Evolutionary conservation across 1,284 basidiomycete species (phyloP), one percentile per base, ranked within the genome.

Genomic region (Cryptococcus floricola): DNA sequence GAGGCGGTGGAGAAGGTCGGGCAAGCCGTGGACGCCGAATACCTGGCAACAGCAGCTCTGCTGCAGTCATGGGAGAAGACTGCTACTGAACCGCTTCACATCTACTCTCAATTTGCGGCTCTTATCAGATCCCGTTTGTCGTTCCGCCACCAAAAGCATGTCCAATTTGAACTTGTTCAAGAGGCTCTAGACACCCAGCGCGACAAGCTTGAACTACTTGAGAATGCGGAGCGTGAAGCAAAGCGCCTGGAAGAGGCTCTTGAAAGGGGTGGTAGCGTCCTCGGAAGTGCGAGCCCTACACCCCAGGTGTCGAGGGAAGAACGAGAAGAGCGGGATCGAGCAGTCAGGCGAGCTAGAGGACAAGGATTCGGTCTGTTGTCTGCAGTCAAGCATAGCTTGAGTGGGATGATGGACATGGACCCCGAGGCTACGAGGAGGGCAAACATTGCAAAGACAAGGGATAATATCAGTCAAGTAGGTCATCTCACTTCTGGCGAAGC

Each of bases 331-430:
- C 53, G 58, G 31, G 61, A 64, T 45, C 48, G 64, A 34, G 58
- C 56, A 18, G 45, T 45, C 39, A 59, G 57, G 41, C 39, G 59
- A 44, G 34, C 57, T 34, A 47, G 53, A 5, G 66, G 60, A n/a
- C 86, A 87, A 51, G 89, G 90, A 1, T 89, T 89, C 81, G 94
- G 93, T 6, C 79, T 99, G 27, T 72, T 99, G 43, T 93, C 87
- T 67, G 95, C 96, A 7, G 80, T 99, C 53, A 93, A 89, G 67
- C 93, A 97, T 77, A 94, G 92, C 23, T 77, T 99, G 58, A 92
- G 95, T 67, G 91, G 91, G 10, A 94, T 98, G 85, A 97, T 98
- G 87, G 96, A 98, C 68, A 89, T 91, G 7, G 96, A 98, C 78
- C 94, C 96, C 0, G 96, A 98, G 78, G 90, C 89, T 14, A 94